phyloP scores from a whole-genome alignment of 129 eudicot genomes.

The Calendula officinalis region DNA sequence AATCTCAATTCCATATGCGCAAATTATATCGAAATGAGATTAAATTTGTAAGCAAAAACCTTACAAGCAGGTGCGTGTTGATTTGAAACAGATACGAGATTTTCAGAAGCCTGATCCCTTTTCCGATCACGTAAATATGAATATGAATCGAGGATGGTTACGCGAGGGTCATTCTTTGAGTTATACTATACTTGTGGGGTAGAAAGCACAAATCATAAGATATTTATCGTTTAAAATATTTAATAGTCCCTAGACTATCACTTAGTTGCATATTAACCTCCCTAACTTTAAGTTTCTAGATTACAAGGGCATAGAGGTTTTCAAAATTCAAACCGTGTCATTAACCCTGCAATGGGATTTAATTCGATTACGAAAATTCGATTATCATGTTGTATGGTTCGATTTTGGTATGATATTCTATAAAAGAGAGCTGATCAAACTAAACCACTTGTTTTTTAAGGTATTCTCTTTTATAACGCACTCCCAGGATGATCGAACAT shows the following conservation, averaged over 20 bases:
- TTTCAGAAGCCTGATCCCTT: constrained; percentile 5
- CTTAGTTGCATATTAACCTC: neutral
- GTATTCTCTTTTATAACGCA: too few species aligned
- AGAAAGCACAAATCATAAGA: neutral
- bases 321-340: neutral
- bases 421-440: too few species aligned
- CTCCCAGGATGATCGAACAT: too few species aligned
- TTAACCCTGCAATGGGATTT: neutral
- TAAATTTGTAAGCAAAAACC: constrained; percentile 12
- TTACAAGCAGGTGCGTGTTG: constrained; percentile 2
- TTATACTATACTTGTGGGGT: constrained; percentile 18
- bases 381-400: neutral
- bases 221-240: neutral
- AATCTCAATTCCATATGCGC: constrained; percentile 5
- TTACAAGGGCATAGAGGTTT: too few species aligned
- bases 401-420: too few species aligned
- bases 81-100: constrained; percentile 3
- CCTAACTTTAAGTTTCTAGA: neutral
- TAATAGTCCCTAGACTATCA: neutral
- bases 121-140: constrained; percentile 12
- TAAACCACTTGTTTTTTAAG: too few species aligned
- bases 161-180: constrained; percentile 14
- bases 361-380: neutral
- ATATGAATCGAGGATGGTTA: neutral
- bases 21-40: constrained; percentile 11